Conservation (phyloP, 2,329 filamentous ascomycete genomes). For the Uncinocarpus reesii region DNA sequence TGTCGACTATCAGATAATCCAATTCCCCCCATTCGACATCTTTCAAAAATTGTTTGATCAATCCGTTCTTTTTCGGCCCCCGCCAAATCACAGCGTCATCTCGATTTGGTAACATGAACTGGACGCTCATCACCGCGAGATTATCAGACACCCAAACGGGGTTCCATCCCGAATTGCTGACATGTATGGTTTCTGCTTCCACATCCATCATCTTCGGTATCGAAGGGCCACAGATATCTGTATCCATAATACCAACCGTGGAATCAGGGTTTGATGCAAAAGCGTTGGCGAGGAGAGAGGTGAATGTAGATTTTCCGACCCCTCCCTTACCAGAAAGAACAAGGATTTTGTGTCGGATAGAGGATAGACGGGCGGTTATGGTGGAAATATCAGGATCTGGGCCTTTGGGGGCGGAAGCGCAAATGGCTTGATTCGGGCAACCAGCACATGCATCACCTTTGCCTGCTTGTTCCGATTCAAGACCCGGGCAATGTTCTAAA, state of each 20-base stretch:
- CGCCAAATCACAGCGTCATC: slow-evolving; percentile 97
- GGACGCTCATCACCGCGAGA: slow-evolving; percentile 89
- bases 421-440: slow-evolving; percentile 92
- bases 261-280: slow-evolving; percentile 71
- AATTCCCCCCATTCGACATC: slow-evolving; percentile 96
- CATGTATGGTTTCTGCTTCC: slow-evolving; percentile 83
- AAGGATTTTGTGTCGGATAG: slow-evolving; percentile 83
- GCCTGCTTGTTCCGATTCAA: slow-evolving; percentile 45
- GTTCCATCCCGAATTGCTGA: slow-evolving; percentile 79
- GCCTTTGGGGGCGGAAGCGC: slow-evolving; percentile 85
- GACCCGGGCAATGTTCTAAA: slow-evolving; percentile 82
- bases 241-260: slow-evolving; percentile 92
- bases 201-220: slow-evolving; percentile 99
- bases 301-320: slow-evolving; percentile 93
- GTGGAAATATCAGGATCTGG: slow-evolving; percentile 88
- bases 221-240: slow-evolving; percentile 89
- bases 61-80: slow-evolving; percentile 93
- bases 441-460: slow-evolving; percentile 75
- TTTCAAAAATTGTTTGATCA: slow-evolving; percentile 96
- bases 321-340: slow-evolving; percentile 91
- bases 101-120: slow-evolving; percentile 90
- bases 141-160: slow-evolving; percentile 95
- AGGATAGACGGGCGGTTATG: slow-evolving; percentile 70
- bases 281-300: slow-evolving; percentile 74
- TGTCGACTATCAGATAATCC: slow-evolving; percentile 89